Conservation (phyloP, 805 yeast species). For the Zygotorulaspora chibaensis region DNA sequence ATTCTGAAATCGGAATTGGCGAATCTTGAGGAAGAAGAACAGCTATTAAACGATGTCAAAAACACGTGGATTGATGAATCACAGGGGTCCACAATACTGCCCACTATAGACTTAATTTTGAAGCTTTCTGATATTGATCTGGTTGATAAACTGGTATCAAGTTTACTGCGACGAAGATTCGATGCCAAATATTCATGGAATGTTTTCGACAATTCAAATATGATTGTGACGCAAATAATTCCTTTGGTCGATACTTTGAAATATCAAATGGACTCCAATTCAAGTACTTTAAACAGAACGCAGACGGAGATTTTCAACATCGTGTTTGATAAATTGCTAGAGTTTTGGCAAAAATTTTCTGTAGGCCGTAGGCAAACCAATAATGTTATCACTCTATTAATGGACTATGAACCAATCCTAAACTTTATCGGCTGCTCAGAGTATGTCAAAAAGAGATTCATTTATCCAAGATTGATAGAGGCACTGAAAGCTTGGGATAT, state of each 20-base stretch:
- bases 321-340: slow-evolving; percentile 8
- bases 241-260: slow-evolving; percentile 14
- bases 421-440: slow-evolving; percentile 20
- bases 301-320: slow-evolving; percentile 23
- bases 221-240: slow-evolving; percentile 4
- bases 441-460: slow-evolving; percentile 28
- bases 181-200: slow-evolving; percentile 4
- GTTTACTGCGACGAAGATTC: slow-evolving; percentile 11
- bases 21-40: slow-evolving; percentile 5
- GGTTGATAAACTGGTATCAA: slow-evolving; percentile 18
- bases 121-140: slow-evolving; percentile 15
- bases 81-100: neutral
- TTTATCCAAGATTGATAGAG: slow-evolving; percentile 38
- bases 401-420: slow-evolving; percentile 22
- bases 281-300: slow-evolving; percentile 19
- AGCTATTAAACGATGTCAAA: slow-evolving; percentile 4
- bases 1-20: slow-evolving; percentile 5
- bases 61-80: neutral
- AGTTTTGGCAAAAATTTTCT: slow-evolving; percentile 13
- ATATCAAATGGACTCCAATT: slow-evolving; percentile 19
- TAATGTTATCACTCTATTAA: slow-evolving; percentile 11
- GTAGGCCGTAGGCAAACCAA: slow-evolving; percentile 6
- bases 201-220: slow-evolving; percentile 7
- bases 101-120: slow-evolving; percentile 11
- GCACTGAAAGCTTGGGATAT: slow-evolving; percentile 38